phyloP scores from a whole-genome alignment of 352 stramenopile species.

The Peronospora belbahrii region DNA sequence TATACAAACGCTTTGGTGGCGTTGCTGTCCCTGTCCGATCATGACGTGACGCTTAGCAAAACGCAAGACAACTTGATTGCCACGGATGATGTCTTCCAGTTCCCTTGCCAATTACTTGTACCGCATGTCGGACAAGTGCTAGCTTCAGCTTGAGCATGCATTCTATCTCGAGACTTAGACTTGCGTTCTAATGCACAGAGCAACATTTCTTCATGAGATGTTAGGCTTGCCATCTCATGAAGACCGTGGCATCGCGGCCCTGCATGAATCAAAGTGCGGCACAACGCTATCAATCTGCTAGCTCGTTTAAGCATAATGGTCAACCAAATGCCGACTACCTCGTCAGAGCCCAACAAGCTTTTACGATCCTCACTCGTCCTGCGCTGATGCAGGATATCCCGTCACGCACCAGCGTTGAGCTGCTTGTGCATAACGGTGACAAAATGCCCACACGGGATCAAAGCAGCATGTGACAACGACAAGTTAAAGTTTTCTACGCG shows the following conservation, averaged over 20 bases:
- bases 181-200: no score
- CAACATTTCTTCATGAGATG: no score
- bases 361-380: background rate
- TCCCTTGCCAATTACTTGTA: no score
- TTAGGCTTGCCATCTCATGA: background rate
- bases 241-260: background rate
- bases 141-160: no score
- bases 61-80: no score
- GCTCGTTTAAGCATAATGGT: background rate
- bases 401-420: no score
- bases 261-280: no score
- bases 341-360: background rate
- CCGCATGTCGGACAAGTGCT: no score
- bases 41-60: no score
- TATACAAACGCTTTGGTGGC: no score
- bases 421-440: background rate
- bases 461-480: background rate
- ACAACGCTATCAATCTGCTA: background rate
- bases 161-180: background rate
- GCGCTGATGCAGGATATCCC: background rate
- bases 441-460: slow-evolving; percentile 6
- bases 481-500: slow-evolving; percentile 1
- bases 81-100: no score
- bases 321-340: background rate
- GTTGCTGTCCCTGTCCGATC: no score